Conservation (phyloP, 2,329 filamentous ascomycete species). For the Myriangium duriaei region DNA sequence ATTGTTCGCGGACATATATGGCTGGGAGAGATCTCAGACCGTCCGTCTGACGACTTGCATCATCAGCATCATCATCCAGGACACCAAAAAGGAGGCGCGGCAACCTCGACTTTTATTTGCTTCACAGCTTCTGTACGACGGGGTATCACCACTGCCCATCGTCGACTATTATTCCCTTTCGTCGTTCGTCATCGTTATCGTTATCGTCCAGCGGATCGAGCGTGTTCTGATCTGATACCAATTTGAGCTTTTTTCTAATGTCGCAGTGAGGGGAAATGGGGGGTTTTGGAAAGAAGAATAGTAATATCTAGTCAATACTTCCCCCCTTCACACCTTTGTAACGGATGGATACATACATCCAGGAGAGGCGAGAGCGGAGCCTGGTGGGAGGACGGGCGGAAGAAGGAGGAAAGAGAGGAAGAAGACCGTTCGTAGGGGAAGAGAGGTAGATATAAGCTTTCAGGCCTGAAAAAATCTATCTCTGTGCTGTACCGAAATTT, state of each 20-base stretch:
- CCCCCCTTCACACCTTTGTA: too few relatives aligned
- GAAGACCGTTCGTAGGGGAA: neutral
- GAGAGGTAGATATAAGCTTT: neutral
- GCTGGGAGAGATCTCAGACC: neutral
- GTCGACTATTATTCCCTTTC: too few relatives aligned
- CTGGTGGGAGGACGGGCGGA: neutral
- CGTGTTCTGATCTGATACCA: neutral
- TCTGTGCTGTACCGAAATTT: too few relatives aligned
- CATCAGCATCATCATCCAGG: neutral
- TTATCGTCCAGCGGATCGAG: neutral
- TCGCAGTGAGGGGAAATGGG: neutral
- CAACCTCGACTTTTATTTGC: conserved; percentile 1
- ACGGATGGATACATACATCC: neutral
- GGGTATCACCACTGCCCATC: too few relatives aligned
- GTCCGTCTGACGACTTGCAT: neutral
- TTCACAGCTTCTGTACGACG: too few relatives aligned
- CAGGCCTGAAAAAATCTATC: conserved; percentile 2
- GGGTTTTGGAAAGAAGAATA: neutral
- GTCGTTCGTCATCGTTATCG: too few relatives aligned
- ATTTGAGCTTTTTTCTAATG: neutral
- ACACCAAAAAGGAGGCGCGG: neutral
- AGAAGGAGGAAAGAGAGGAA: neutral
- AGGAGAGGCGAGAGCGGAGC: neutral
- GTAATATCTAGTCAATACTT: too few relatives aligned
- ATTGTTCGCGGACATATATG: too few relatives aligned